These are phyloP conservation scores for Colletotrichum noveboracense DNA, from an alignment of 2,329 filamentous ascomycete species.

Conservation along the genomic window DNA sequence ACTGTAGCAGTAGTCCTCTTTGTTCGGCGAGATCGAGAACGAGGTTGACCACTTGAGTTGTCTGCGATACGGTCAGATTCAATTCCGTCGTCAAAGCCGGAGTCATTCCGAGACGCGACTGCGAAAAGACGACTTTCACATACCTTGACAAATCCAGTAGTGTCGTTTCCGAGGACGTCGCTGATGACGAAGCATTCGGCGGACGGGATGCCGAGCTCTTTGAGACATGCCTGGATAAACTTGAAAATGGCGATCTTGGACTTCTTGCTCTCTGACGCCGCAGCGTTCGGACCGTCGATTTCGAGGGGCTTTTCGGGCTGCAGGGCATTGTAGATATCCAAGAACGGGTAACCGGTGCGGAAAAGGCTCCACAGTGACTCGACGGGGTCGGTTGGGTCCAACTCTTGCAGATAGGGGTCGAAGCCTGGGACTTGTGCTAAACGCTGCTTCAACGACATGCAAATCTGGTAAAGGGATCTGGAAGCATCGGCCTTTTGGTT, in stretches of 20 bases:
- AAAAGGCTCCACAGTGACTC: slow-evolving; percentile 90
- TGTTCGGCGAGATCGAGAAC: slow-evolving; percentile 87
- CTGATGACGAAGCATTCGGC: slow-evolving; percentile 90
- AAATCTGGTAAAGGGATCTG: slow-evolving; percentile 93
- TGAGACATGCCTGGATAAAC: slow-evolving; percentile 88
- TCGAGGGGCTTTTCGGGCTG: slow-evolving; percentile 72
- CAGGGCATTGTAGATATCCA: slow-evolving; percentile 88
- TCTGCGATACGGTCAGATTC: slow-evolving; percentile 41
- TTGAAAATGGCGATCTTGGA: slow-evolving; percentile 90
- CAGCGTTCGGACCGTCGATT: slow-evolving; percentile 64
- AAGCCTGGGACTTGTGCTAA: slow-evolving; percentile 86
- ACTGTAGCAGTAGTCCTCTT: slow-evolving; percentile 73
- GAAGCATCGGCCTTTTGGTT: slow-evolving; percentile 95
- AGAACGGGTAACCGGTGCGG: slow-evolving; percentile 80
- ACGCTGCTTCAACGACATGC: slow-evolving; percentile 81
- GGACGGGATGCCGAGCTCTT: slow-evolving; percentile 78
- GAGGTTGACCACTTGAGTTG: slow-evolving; percentile 89
- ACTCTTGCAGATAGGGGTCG: slow-evolving; percentile 73
- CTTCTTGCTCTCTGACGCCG: slow-evolving; percentile 71
- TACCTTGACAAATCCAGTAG: slow-evolving; percentile 96
- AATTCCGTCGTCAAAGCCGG: background rate
- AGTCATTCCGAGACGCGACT: background rate
- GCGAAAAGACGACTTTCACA: slow-evolving; percentile 22
- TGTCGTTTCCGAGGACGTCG: slow-evolving; percentile 92
- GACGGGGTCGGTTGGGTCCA: slow-evolving; percentile 78